A percentile compares a stretch with the other conserved stretches of the same genome.
phyloP scores from a whole-genome alignment of 768 basidiomycete species.

The Sporobolomyces roseus region DNA sequence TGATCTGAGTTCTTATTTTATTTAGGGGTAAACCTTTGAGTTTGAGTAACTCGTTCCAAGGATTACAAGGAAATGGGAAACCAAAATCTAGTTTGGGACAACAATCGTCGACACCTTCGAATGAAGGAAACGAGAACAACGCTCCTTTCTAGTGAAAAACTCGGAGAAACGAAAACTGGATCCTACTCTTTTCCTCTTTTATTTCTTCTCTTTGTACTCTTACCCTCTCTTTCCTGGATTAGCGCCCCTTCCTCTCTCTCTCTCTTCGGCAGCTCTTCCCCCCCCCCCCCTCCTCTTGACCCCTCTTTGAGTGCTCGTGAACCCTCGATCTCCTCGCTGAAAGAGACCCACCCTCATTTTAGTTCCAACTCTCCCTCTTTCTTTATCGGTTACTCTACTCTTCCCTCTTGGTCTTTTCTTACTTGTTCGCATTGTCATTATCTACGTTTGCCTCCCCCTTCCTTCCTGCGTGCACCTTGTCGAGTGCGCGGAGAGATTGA shows the following conservation, averaged over 20 bases:
- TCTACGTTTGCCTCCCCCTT: no score
- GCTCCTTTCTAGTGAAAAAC: constrained; percentile 27
- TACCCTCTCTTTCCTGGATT: neutral
- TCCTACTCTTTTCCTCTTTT: neutral
- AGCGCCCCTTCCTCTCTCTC: constrained; percentile 4
- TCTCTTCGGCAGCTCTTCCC: constrained; percentile 9
- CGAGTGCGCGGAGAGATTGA: no score
- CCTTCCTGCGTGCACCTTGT: no score
- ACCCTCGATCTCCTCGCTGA: no score
- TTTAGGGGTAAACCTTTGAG: constrained; percentile 45
- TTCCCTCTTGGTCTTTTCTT: no score
- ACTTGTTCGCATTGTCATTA: no score
- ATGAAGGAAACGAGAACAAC: constrained; percentile 34
- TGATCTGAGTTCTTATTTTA: neutral
- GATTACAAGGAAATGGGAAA: constrained; percentile 1
- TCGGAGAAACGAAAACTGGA: neutral
- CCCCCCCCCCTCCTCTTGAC: no score
- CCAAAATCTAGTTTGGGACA: constrained; percentile 31
- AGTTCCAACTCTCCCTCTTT: no score
- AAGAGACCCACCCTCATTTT: no score
- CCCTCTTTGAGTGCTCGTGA: no score
- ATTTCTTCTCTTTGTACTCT: neutral
- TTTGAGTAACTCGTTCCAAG: constrained; percentile 44
- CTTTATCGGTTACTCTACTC: no score
- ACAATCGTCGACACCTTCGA: constrained; percentile 1